Conservation (phyloP, 345 rosid species). For the Salix caprea region DNA sequence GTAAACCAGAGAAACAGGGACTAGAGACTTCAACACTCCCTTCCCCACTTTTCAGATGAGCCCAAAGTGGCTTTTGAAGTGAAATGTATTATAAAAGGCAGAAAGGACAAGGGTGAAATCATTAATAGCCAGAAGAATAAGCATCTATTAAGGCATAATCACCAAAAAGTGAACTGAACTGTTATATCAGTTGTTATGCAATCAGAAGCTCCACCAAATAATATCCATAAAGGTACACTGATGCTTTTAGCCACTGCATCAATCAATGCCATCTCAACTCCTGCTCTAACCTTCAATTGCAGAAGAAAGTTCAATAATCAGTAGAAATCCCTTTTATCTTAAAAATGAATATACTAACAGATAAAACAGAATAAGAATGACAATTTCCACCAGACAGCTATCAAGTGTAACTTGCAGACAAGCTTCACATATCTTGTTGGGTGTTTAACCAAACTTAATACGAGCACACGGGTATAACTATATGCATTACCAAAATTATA, state of each 20-base stretch:
- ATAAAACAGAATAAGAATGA: background rate
- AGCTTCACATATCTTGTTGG: background rate
- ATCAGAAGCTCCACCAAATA: constrained; percentile 78
- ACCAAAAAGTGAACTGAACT: constrained; percentile 45
- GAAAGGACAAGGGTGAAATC: background rate
- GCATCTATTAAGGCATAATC: constrained; percentile 10
- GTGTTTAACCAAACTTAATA: background rate
- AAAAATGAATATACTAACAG: background rate
- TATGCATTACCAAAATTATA: background rate
- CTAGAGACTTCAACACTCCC: background rate
- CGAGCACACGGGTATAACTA: background rate
- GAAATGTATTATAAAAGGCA: too few species aligned
- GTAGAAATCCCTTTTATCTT: background rate
- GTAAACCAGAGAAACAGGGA: background rate
- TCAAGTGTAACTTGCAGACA: background rate
- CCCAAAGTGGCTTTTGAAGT: background rate
- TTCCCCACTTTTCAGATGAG: background rate
- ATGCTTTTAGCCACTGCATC: constrained; percentile 81
- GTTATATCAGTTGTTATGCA: constrained; percentile 78
- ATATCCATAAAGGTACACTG: constrained; percentile 66
- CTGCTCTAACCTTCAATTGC: constrained; percentile 70
- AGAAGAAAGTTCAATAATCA: constrained; percentile 19
- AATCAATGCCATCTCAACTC: constrained; percentile 88
- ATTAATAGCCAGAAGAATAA: background rate
- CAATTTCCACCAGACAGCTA: background rate